Conservation (phyloP, 1,139 yeast genomes). For the Hanseniaspora sp. region DNA sequence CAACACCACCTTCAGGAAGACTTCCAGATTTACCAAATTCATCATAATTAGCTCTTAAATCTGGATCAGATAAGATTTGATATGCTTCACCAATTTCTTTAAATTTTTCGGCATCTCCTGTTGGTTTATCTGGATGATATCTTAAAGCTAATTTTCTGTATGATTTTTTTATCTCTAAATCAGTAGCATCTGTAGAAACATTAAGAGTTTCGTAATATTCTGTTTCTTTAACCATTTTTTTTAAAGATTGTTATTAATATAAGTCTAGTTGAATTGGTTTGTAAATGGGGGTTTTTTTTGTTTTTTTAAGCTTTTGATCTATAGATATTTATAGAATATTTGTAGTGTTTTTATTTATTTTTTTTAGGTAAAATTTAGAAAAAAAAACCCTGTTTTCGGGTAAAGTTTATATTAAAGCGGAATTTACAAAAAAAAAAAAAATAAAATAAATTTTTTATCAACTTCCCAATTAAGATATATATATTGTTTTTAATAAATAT, state of each 20-base stretch:
- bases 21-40: slow-evolving; percentile 55
- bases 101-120: slow-evolving; percentile 48
- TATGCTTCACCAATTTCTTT: slow-evolving; percentile 64
- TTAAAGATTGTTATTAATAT: neutral
- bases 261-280: neutral
- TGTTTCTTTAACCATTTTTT: slow-evolving; percentile 79
- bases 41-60: slow-evolving; percentile 51
- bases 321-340: no score
- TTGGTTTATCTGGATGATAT: slow-evolving; percentile 89
- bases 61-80: slow-evolving; percentile 53
- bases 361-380: no score
- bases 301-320: neutral
- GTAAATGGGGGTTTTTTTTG: no score
- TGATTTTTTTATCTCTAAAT: slow-evolving; percentile 80
- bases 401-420: no score
- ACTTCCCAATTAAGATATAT: no score
- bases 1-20: slow-evolving; percentile 58
- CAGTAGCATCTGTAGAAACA: slow-evolving; percentile 58
- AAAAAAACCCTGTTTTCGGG: no score
- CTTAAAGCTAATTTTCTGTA: slow-evolving; percentile 79
- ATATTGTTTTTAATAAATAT: neutral
- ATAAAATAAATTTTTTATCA: no score
- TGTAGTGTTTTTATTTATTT: no score
- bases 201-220: slow-evolving; percentile 74
- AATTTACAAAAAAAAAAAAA: no score